Base-by-base conservation (phyloP, 768 basidiomycete genomes). In the Solioccasus polychromus region DNA sequence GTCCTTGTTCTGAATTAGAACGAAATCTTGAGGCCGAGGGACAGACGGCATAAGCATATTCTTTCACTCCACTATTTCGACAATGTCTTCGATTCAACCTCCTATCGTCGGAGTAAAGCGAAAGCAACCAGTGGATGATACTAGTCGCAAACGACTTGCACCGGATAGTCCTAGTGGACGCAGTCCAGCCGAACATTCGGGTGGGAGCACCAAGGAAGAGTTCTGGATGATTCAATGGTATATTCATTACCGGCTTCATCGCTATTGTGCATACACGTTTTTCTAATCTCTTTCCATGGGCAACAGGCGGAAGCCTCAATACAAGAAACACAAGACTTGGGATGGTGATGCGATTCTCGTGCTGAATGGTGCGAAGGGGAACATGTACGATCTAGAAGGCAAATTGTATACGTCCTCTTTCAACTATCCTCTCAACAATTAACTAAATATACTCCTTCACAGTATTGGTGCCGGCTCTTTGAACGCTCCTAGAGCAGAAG, bases 311-410 rank as follows among this genome's bases (percentile, higher is more conserved):
- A 75, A 69, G 35, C 82, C 75, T 35, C 86, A 90, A 63, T 70
- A 73, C 30, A 88, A 80, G 69, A 93, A 93, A 66, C 83, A 92
- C 58, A 91, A 92, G 63, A 91, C 86, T 0, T 94, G 92, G 92
- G 90, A 93, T 42, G 90, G 87, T 29, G 88, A 85, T 56, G 83
- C 75, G 29, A 73, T 85, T n/a, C 71, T 88, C 5, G 77, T 79
- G 9, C 69, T 80, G 15, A 73, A 57, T 46, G 67, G 62, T 35
- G 61, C 54, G 8, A 76, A 69, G 55, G 76, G 75, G 38, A 75
- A 68, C 4, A 63, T 88, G 22, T 79, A 79, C 47, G 80, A 85
- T 53, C 60, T 70, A 8, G 83, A 88, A 42, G 84, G 85, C 19
- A 80, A 77, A 71, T 60, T 72, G 88, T 88, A 64, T 49, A 79